These are phyloP conservation scores for Floccularia luteovirens DNA, from an alignment of 768 basidiomycete genomes.

Conservation along the genomic window DNA sequence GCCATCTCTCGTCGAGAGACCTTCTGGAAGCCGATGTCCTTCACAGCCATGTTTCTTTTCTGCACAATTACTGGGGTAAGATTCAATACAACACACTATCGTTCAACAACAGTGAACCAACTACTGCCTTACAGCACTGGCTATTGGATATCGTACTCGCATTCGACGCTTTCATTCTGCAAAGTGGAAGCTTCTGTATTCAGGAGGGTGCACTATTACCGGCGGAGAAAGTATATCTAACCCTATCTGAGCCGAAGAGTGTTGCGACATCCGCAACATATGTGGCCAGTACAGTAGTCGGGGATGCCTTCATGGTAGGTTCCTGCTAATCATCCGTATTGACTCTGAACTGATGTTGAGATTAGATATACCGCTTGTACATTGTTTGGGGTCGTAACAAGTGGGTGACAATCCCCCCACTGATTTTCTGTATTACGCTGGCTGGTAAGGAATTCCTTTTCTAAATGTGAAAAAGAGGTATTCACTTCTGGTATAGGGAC, in stretches of 20 bases:
- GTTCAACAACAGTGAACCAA: not conserved
- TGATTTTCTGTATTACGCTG: constrained; percentile 5
- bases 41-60: constrained; percentile 12
- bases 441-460: constrained; percentile 3
- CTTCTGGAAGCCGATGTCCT: constrained; percentile 12
- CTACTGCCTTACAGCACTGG: constrained; percentile 6
- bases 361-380: constrained; percentile 8
- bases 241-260: constrained; percentile 6
- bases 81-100: not conserved
- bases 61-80: constrained; percentile 12
- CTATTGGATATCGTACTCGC: constrained; percentile 6
- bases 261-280: constrained; percentile 6
- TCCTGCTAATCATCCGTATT: not conserved
- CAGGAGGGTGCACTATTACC: constrained; percentile 2
- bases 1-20: constrained; percentile 8
- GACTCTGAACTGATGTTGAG: not conserved
- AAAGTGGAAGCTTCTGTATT: constrained; percentile 4
- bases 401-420: constrained; percentile 6
- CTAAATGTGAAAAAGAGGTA: not conserved
- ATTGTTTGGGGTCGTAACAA: constrained; percentile 7
- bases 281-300: constrained; percentile 6
- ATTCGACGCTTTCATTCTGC: constrained; percentile 8
- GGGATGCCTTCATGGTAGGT: constrained; percentile 10
- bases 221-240: constrained; percentile 8
- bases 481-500: constrained; percentile 4